These are phyloP conservation scores for Fomitopsis pinicola DNA, from an alignment of 1,284 basidiomycete species.

Conservation along the genomic window DNA sequence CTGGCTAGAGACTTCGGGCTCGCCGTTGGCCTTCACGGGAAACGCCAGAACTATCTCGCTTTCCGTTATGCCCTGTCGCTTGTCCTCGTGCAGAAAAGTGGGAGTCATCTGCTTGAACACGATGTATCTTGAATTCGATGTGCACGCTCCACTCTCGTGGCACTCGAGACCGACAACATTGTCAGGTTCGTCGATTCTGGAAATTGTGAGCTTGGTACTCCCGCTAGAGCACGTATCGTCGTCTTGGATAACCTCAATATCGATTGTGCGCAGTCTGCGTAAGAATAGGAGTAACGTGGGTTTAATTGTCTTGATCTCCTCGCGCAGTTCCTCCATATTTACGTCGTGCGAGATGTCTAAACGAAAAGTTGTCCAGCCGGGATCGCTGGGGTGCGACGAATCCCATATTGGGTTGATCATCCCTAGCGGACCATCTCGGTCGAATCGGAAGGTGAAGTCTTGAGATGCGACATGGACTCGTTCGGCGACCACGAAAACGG, in stretches of 20 bases:
- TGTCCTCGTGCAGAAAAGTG: not conserved
- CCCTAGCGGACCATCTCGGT: not conserved
- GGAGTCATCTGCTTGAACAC: not conserved
- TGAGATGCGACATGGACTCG: not conserved
- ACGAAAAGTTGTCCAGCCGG: not conserved
- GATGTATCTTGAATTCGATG: not conserved
- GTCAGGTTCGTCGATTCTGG: not conserved
- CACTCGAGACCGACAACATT: not conserved
- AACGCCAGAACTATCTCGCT: not conserved
- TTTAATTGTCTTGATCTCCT: not conserved
- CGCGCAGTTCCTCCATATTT: not conserved
- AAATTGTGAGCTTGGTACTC: not conserved
- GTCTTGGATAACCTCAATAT: not conserved
- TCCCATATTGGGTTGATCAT: slow-evolving; percentile 1
- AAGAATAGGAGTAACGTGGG: not conserved
- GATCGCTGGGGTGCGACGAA: not conserved
- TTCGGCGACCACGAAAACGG: not conserved
- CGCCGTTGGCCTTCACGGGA: not conserved
- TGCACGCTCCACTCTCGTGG: not conserved
- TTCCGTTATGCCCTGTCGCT: not conserved
- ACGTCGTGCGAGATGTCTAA: not conserved
- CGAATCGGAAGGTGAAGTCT: not conserved
- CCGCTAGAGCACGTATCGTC: not conserved
- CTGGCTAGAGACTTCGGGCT: not conserved
- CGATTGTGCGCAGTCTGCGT: not conserved